These are phyloP conservation scores for Parastagonospora avenae DNA, from an alignment of 2,329 filamentous ascomycete genomes.

Conservation along the genomic window DNA sequence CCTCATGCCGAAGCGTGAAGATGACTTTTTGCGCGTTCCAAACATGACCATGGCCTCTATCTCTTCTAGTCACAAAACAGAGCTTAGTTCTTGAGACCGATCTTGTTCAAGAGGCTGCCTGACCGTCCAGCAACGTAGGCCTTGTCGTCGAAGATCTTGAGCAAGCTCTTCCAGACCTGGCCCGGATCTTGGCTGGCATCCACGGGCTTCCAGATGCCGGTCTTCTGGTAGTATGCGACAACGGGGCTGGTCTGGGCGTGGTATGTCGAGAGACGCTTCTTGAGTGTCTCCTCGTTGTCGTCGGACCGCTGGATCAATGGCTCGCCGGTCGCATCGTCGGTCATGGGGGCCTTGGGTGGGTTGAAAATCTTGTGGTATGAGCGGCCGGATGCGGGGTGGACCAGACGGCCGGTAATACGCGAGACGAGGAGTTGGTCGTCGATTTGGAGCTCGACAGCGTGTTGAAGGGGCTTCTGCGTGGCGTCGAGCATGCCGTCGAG, in stretches of 20 bases:
- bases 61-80: neutral
- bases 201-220: constrained; percentile 93
- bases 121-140: constrained; percentile 45
- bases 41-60: constrained; percentile 5
- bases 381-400: constrained; percentile 94
- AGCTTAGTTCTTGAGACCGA: constrained; percentile 59
- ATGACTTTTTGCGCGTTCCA: constrained; percentile 16
- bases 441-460: constrained; percentile 95
- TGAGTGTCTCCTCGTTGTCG: constrained; percentile 93
- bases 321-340: constrained; percentile 95
- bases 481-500: constrained; percentile 87
- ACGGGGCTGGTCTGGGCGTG: constrained; percentile 93
- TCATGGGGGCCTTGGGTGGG: constrained; percentile 92
- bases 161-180: constrained; percentile 91
- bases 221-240: constrained; percentile 95
- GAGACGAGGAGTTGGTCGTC: constrained; percentile 92
- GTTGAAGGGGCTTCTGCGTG: constrained; percentile 84
- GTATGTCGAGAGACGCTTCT: constrained; percentile 93
- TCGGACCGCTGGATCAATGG: constrained; percentile 94
- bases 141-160: constrained; percentile 77
- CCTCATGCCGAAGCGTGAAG: constrained; percentile 19
- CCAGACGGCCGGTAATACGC: constrained; percentile 92
- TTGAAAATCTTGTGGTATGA: constrained; percentile 99
- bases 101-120: constrained; percentile 57
- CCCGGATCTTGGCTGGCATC: constrained; percentile 96